These are phyloP conservation scores for Gastrolobium bilobum DNA, from an alignment of 306 rosid species.

Conservation along the genomic window DNA sequence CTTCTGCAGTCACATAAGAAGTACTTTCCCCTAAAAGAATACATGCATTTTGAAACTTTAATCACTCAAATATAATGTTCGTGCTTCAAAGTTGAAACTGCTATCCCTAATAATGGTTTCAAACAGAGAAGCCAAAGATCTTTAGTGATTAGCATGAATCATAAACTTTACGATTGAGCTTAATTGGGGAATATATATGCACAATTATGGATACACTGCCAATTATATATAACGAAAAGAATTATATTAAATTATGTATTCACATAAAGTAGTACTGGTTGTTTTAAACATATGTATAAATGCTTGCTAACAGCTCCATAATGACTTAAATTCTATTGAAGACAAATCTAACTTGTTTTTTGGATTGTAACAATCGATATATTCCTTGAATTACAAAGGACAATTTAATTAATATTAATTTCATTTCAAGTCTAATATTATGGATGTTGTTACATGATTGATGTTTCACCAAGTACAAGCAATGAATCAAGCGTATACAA, in stretches of 20 bases:
- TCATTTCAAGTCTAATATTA: slow-evolving; percentile 44
- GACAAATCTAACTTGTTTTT: slow-evolving; percentile 33
- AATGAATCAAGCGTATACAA: slow-evolving; percentile 39
- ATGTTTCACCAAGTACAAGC: slow-evolving; percentile 53
- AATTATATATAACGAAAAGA: neutral
- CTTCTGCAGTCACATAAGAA: no score
- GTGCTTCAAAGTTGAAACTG: slow-evolving; percentile 4
- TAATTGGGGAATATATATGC: slow-evolving; percentile 26
- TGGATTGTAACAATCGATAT: slow-evolving; percentile 31
- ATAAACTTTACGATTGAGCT: slow-evolving; percentile 23
- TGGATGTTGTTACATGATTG: slow-evolving; percentile 48
- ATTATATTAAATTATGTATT: neutral
- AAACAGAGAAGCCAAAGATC: slow-evolving; percentile 35
- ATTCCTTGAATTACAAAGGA: slow-evolving; percentile 40
- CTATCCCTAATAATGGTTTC: slow-evolving; percentile 19
- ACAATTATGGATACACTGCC: slow-evolving; percentile 23
- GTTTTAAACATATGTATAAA: neutral
- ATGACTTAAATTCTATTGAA: slow-evolving; percentile 22
- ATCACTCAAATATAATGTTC: slow-evolving; percentile 36
- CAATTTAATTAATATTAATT: slow-evolving; percentile 31
- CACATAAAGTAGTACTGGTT: neutral
- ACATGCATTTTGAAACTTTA: slow-evolving; percentile 9
- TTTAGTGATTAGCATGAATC: slow-evolving; percentile 32
- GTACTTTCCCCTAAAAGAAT: no score
- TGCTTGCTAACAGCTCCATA: slow-evolving; percentile 44